Evolutionary conservation across 805 yeast species (phyloP).

Genomic region (Cyberlindnera petersonii): DNA sequence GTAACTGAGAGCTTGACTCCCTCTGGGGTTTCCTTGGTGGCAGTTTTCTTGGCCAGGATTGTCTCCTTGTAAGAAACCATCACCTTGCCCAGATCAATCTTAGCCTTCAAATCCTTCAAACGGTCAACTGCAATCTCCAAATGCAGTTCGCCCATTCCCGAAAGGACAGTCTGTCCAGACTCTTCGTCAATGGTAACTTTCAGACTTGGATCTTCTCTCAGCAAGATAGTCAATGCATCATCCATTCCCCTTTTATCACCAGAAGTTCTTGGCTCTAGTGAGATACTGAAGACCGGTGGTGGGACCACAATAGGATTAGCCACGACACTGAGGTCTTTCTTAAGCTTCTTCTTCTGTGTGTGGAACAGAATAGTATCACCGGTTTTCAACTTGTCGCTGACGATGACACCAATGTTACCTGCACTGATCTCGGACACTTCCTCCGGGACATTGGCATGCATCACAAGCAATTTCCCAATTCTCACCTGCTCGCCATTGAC

Average conservation of each 20-base stretch:
- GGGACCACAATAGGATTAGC: conserved; percentile 81
- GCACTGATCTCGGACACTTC: conserved; percentile 59
- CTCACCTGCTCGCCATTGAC: conserved; percentile 63
- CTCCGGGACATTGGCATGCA: conserved; percentile 86
- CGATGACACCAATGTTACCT: conserved; percentile 85
- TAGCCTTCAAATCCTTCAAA: conserved; percentile 77
- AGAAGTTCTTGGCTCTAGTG: conserved; percentile 76
- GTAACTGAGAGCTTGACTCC: conserved; percentile 28
- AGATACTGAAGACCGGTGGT: conserved; percentile 87
- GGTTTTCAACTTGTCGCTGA: conserved; percentile 62
- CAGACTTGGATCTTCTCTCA: conserved; percentile 91
- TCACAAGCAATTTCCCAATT: conserved; percentile 64
- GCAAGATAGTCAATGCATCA: conserved; percentile 56
- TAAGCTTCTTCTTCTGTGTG: conserved; percentile 47
- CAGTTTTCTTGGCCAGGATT: conserved; percentile 22
- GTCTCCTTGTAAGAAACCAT: conserved; percentile 90
- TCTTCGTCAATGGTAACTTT: conserved; percentile 73
- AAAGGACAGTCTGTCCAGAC: conserved; percentile 78
- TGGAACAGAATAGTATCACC: conserved; percentile 86
- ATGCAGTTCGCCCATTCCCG: conserved; percentile 98
- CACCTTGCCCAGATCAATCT: conserved; percentile 74
- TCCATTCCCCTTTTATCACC: conserved; percentile 78
- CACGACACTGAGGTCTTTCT: conserved; percentile 40
- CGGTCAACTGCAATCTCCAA: conserved; percentile 83
- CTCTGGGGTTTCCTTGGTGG: conserved; percentile 20